Base-by-base conservation (phyloP, 2,329 filamentous ascomycete species). In the Pezicula radicicola region DNA sequence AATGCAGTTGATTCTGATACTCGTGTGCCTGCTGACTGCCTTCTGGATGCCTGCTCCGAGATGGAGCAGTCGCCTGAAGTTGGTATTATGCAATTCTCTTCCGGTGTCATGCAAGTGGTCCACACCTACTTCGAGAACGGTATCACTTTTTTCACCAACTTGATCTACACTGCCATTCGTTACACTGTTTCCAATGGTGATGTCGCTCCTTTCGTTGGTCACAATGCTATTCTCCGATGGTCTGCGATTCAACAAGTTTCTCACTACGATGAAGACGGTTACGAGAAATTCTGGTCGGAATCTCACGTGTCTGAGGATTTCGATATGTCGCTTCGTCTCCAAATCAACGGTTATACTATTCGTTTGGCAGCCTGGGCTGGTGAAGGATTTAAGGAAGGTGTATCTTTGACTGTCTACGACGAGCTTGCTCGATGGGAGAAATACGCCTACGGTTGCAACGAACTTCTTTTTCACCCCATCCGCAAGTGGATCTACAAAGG, bases 341-440 rank as follows among this genome's bases (percentile, higher is more conserved):
- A 91, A 68, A 83, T 82, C 57, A 80, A 74, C 56, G 86, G 87
- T 27, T 91, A 90, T 68, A 83, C 85, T 56, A 85, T 89, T 60
- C 85, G 88, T 28, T 75, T 91, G 21, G 87, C 84, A 8, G 82
- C 85, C 18, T 91, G 88, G 78, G 84, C 84, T 6, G 84, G 84
- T 36, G 83, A 87, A n/a, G 87, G 84, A 46, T 91, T 91, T 75
- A 87, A 91, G 66, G 89, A 93, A 67, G 89, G 89, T 58, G 89
- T 93, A 49, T 92, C 89, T 1, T 75, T 93, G 51, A 93, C 89
- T 0, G 88, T 93, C 9, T 91, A 93, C 65, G 89, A 93, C 69
- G 89, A 93, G 69, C 76, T 93, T 54, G 86, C 88, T 2, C 85
- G 89, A 52, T 93, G 89, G 89, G 89, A 93, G 66, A 93, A 93